A percentile compares a stretch with the other conserved stretches of the same genome.
These are phyloP conservation scores for Aspergillus jensenii DNA, from an alignment of 2,329 filamentous ascomycete species.

Conservation along the genomic window DNA sequence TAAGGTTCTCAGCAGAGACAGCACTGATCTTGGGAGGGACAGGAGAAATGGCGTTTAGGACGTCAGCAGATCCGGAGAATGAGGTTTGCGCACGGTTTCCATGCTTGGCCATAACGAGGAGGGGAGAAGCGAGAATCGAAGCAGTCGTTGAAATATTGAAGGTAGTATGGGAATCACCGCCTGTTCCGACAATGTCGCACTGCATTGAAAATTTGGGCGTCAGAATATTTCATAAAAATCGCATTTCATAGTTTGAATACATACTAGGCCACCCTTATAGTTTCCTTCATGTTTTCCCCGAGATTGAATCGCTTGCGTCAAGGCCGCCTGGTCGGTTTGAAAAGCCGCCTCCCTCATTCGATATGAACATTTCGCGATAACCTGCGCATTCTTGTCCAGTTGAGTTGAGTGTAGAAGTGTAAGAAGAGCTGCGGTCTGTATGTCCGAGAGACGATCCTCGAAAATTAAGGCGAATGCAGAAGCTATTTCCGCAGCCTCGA, in stretches of 20 bases:
- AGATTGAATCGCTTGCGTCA: conserved; percentile 61
- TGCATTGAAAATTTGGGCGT: conserved; percentile 25
- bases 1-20: conserved; percentile 70
- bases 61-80: conserved; percentile 90
- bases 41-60: conserved; percentile 74
- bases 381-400: conserved; percentile 78
- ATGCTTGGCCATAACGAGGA: conserved; percentile 88
- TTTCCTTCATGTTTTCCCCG: conserved; percentile 66
- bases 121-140: conserved; percentile 83
- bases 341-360: conserved; percentile 81
- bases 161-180: conserved; percentile 93
- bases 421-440: conserved; percentile 82
- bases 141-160: conserved; percentile 98
- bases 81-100: conserved; percentile 95
- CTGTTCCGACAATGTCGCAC: conserved; percentile 96
- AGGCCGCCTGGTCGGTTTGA: conserved; percentile 63
- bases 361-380: conserved; percentile 79
- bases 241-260: conserved; percentile 30
- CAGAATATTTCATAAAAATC: not conserved
- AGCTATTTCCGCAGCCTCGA: conserved; percentile 79
- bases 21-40: conserved; percentile 71
- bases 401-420: conserved; percentile 91
- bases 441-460: conserved; percentile 81
- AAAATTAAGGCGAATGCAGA: conserved; percentile 90
- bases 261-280: conserved; percentile 81